Conservation (phyloP, 805 yeast genomes). For the Myxozyma mucilagina region DNA sequence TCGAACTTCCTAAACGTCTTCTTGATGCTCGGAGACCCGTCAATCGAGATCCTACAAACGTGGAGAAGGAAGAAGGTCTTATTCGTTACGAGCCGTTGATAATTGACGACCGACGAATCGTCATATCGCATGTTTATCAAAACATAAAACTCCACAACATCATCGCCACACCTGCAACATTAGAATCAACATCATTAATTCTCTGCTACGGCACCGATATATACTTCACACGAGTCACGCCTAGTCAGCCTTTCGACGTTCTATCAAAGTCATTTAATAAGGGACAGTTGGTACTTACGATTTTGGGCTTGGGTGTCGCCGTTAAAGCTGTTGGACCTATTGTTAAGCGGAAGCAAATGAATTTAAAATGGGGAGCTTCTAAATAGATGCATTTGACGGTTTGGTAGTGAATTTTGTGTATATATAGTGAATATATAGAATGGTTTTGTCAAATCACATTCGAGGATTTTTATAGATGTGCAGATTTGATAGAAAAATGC, state of each 20-base stretch:
- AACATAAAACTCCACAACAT: conserved; percentile 40
- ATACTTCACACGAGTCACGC: conserved; percentile 74
- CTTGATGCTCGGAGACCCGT: conserved; percentile 70
- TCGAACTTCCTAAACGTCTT: conserved; percentile 67
- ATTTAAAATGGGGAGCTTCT: conserved; percentile 51
- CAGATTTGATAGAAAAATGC: no score
- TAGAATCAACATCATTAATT: conserved; percentile 75
- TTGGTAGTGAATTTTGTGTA: no score
- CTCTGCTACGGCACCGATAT: conserved; percentile 70
- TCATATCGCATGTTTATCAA: conserved; percentile 55
- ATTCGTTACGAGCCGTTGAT: conserved; percentile 69
- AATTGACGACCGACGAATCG: conserved; percentile 49
- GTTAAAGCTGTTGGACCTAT: conserved; percentile 57
- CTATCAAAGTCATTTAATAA: conserved; percentile 69
- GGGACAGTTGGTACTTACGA: conserved; percentile 59
- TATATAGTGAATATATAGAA: neutral
- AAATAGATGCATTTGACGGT: neutral
- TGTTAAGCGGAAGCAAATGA: conserved; percentile 55
- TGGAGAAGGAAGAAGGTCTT: conserved; percentile 60
- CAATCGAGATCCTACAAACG: conserved; percentile 52
- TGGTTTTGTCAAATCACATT: neutral
- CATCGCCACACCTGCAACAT: conserved; percentile 53
- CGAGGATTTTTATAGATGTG: no score
- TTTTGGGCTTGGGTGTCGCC: conserved; percentile 51
- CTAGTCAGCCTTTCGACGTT: conserved; percentile 81